Evolutionary conservation across 2,329 filamentous ascomycete species (phyloP), one percentile per base, ranked within the genome.

Genomic region (Mollisia scopiformis): DNA sequence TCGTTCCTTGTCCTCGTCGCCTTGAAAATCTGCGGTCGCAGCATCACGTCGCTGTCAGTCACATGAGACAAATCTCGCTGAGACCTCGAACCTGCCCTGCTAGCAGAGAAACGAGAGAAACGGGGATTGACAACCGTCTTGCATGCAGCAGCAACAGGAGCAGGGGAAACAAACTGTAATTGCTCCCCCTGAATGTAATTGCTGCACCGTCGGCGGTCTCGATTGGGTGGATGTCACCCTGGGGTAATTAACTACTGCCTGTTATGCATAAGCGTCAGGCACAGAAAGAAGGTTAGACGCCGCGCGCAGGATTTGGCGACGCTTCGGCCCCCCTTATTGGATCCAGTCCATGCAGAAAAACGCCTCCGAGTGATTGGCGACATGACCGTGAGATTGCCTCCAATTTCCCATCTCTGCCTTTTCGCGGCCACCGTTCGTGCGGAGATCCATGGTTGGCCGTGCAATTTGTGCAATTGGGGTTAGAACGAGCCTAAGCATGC

Each of bases 201-300:
- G n/a, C n/a, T n/a, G 11, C 19, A 1, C 23, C 10, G 25, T 13
- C 25, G 11, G 11, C 16, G 10, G 4, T 28, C 14, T 47, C 43
- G n/a, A 47, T 47, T 47, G 43, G 43, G 11, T 13, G 16, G 11
- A 47, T 28, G 25, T 3, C 23, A 47, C 11, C 3, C 43, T 21
- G 49, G 16, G 23, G 61, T 54, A 37, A 33, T 41, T 56, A 25
- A 14, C 47, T 19, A 54, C 51, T 53, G 27, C 58, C 56, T 30
- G 37, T 62, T 61, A 11, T 5, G 52, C 49, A 55, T 53, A 65
- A 66, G 64, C 58, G 52, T 63, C 62, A 66, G 62, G 64, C 50
- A 66, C 64, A 16, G 23, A 25, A 16, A 33, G 37, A 56, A 14
- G 41, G 39, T 19, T 55, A 59, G 43, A 59, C 57, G 57, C 57